Evolutionary conservation across 768 basidiomycete species (phyloP), one percentile per base, ranked within the genome.

Genomic region (Dentipellis fragilis): DNA sequence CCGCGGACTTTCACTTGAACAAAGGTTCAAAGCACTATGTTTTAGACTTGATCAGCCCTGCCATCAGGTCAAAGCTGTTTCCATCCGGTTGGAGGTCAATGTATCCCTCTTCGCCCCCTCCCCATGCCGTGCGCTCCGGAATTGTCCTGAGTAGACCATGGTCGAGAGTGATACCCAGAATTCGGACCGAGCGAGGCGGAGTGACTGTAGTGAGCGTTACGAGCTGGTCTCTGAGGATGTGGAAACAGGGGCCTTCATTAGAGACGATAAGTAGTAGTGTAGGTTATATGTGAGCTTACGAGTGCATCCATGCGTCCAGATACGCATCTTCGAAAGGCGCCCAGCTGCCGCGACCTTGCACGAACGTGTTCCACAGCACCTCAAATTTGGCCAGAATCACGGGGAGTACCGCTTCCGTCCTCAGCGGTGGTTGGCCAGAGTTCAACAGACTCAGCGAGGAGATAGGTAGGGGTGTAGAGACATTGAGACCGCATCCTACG

Each of bases 41-140:
- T 63, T 80, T 81, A 29, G 72, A 64, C 65, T 72, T 86, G 62
- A 95, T 94, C 68, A 95, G 67, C 35, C 92, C 91, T 37, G 83
- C 79, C 88, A 96, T 88, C 60, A 97, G 75, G 69, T 98, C 95
- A 62, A 98, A 98, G 64, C 91, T 91, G 67, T 99, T 99, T 51
- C 93, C 92, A 64, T 97, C 93, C 1, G 96, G 96, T 67, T 96
- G 96, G 17, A 99, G 70, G 69, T 99, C 93, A 52, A 97, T 85
- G 65, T 79, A 94, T 22, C 72, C 74, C 23, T 57, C 68, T 55
- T 54, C 71, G 63, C 40, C 65, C 17, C 57, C 60, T 50, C 67
- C 65, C 68, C 19, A 70, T 66, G 58, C 65, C 4, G 61, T 67
- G 29, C 73, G 70, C 62, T 86, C 83, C 2, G 83, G 83, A 37